A percentile compares a stretch with the other conserved stretches of the same genome.
Evolutionary conservation across 2,329 filamentous ascomycete species (phyloP).

Genomic region (Colletotrichum cuscutae): DNA sequence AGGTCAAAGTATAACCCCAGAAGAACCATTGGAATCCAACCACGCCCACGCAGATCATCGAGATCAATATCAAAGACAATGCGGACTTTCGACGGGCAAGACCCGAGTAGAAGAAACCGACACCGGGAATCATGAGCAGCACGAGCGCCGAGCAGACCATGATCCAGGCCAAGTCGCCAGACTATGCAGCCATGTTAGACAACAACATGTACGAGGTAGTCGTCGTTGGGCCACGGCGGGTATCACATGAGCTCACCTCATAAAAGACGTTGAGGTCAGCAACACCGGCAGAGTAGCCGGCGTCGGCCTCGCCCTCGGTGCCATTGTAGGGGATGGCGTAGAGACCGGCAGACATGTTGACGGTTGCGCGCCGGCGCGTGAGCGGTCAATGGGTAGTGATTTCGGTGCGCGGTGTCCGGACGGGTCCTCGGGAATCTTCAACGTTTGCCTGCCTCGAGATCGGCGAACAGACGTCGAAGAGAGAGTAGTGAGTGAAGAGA

Average conservation of each 20-base stretch:
- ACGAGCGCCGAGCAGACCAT: conserved; percentile 81
- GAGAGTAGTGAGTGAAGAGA: not conserved
- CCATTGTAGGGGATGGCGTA: conserved; percentile 59
- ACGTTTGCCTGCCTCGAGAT: conserved; percentile 16
- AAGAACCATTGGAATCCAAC: conserved; percentile 95
- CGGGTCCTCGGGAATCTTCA: conserved; percentile 4
- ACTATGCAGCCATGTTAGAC: conserved; percentile 54
- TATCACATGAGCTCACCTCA: conserved; percentile 62
- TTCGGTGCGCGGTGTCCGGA: not conserved
- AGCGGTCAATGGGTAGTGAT: conserved; percentile 1
- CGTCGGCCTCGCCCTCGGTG: conserved; percentile 58
- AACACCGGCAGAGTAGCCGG: conserved; percentile 60
- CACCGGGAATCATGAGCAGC: conserved; percentile 91
- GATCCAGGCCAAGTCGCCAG: conserved; percentile 86
- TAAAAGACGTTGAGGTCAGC: conserved; percentile 89
- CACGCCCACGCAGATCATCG: conserved; percentile 82
- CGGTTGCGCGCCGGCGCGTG: conserved; percentile 21
- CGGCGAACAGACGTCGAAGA: conserved; percentile 16
- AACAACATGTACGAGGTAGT: conserved; percentile 24
- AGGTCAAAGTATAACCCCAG: conserved; percentile 90
- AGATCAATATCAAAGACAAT: conserved; percentile 85
- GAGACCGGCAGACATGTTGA: conserved; percentile 46
- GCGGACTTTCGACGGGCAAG: conserved; percentile 90
- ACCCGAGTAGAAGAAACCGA: conserved; percentile 95
- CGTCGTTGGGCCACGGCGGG: not conserved